A percentile compares a stretch with the other conserved stretches of the same genome.
These are phyloP conservation scores for Allomyces javanicus DNA, from an alignment of 192 early-diverging fungal genomes.

Conservation along the genomic window DNA sequence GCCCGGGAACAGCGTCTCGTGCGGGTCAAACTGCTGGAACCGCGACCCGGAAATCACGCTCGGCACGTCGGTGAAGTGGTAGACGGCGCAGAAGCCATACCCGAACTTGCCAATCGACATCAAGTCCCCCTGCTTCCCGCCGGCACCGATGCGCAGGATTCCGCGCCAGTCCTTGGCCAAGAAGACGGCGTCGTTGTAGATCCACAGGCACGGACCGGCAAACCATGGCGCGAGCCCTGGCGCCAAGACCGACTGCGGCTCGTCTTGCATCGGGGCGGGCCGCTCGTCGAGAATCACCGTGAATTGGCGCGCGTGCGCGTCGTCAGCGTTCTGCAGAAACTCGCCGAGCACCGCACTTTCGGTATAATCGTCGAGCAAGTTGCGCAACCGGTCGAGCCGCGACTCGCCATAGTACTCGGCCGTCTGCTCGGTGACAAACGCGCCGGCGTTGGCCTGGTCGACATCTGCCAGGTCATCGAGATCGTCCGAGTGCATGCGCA, in stretches of 20 bases:
- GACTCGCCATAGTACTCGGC: neutral
- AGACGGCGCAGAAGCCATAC: conserved; percentile 13
- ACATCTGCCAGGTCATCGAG: too few relatives aligned
- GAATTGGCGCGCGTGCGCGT: conserved; percentile 12
- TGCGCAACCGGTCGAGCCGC: conserved; percentile 9
- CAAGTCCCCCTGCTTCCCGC: conserved; percentile 7
- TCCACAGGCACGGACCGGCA: conserved; percentile 8
- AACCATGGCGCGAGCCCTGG: too few relatives aligned
- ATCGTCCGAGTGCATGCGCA: too few relatives aligned
- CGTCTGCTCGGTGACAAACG: too few relatives aligned
- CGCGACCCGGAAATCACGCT: conserved; percentile 12
- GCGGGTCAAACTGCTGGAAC: conserved; percentile 15
- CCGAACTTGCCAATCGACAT: conserved; percentile 15
- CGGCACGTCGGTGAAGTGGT: conserved; percentile 17
- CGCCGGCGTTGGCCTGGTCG: too few relatives aligned
- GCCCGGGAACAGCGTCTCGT: conserved; percentile 6
- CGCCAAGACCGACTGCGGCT: too few relatives aligned
- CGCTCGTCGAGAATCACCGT: conserved; percentile 7
- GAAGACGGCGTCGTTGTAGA: conserved; percentile 10
- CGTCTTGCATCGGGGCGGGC: neutral
- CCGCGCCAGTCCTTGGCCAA: conserved; percentile 9
- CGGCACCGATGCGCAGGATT: conserved; percentile 5
- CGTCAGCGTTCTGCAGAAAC: conserved; percentile 19
- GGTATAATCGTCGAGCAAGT: conserved; percentile 13
- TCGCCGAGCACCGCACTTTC: conserved; percentile 9